Evolutionary conservation across 2,329 filamentous ascomycete genomes (phyloP).

Genomic region (Pestalotiopsis sp.): DNA sequence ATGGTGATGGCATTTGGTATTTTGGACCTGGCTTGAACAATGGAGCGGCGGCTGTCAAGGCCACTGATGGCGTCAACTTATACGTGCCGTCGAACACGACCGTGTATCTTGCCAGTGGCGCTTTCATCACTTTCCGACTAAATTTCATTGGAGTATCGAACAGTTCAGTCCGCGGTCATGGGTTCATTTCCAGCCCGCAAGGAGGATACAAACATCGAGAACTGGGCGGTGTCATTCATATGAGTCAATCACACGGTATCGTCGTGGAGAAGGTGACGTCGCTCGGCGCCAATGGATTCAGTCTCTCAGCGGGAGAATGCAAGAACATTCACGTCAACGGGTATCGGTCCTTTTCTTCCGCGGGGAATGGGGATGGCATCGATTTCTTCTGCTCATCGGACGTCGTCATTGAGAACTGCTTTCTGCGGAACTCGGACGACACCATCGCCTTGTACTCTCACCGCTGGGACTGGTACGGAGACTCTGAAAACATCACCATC

Average conservation of each 20-base stretch:
- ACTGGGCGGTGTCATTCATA: background rate
- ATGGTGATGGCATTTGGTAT: background rate
- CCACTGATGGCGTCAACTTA: background rate
- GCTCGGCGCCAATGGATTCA: background rate
- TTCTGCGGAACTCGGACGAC: background rate
- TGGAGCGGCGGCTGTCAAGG: background rate
- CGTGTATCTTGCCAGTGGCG: background rate
- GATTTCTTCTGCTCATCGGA: conserved; percentile 2
- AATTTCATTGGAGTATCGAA: background rate
- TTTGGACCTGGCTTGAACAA: background rate
- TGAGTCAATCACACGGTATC: background rate
- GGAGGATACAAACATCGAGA: background rate
- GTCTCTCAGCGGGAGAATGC: background rate
- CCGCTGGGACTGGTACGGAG: background rate
- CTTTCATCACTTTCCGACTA: background rate
- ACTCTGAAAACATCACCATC: background rate
- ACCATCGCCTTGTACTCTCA: background rate
- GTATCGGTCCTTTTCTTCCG: background rate
- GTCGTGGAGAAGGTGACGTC: background rate
- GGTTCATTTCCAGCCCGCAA: background rate
- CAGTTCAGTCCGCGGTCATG: background rate
- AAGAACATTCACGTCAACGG: background rate
- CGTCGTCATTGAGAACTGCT: background rate
- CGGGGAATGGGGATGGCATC: background rate
- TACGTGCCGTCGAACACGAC: background rate